Percentiles rank a stretch among this genome's conserved stretches.
phyloP scores from a whole-genome alignment of 2,329 filamentous ascomycete species.

The Diaporthe vaccinii region DNA sequence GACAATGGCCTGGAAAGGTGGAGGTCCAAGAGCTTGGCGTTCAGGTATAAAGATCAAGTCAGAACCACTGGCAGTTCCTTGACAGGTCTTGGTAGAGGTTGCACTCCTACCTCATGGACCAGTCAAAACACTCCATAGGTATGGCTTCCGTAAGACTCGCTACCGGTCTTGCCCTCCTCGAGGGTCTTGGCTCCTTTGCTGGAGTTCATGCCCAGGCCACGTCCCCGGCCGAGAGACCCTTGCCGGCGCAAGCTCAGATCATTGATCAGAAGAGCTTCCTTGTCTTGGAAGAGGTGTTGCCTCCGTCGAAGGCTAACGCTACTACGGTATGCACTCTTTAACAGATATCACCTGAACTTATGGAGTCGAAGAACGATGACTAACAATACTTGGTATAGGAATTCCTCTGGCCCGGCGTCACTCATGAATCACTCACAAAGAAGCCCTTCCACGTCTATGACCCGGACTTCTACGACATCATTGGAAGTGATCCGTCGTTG shows the following conservation, averaged over 20 bases:
- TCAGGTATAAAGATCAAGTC: conserved; percentile 7
- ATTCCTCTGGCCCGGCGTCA: conserved; percentile 20
- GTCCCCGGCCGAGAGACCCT: background rate
- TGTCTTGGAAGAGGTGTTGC: conserved; percentile 7
- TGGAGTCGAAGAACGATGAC: background rate
- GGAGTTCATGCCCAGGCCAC: conserved; percentile 9
- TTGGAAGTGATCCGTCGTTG: conserved; percentile 62
- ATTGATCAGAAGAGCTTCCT: conserved; percentile 21
- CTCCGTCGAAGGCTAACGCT: background rate
- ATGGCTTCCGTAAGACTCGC: conserved; percentile 14
- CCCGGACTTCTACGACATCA: conserved; percentile 62
- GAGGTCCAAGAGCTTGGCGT: background rate
- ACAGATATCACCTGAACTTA: background rate
- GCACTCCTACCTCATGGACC: conserved; percentile 5
- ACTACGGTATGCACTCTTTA: background rate
- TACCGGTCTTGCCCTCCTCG: conserved; percentile 1
- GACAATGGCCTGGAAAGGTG: background rate
- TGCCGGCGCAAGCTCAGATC: conserved; percentile 9
- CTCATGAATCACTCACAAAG: conserved; percentile 37
- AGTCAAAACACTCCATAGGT: background rate
- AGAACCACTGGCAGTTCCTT: background rate
- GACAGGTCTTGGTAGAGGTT: background rate
- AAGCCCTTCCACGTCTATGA: conserved; percentile 65
- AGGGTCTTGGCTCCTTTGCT: conserved; percentile 24
- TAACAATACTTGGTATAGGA: background rate